Conservation (phyloP, 1,284 basidiomycete genomes). For the Rhodotorula sp. region DNA sequence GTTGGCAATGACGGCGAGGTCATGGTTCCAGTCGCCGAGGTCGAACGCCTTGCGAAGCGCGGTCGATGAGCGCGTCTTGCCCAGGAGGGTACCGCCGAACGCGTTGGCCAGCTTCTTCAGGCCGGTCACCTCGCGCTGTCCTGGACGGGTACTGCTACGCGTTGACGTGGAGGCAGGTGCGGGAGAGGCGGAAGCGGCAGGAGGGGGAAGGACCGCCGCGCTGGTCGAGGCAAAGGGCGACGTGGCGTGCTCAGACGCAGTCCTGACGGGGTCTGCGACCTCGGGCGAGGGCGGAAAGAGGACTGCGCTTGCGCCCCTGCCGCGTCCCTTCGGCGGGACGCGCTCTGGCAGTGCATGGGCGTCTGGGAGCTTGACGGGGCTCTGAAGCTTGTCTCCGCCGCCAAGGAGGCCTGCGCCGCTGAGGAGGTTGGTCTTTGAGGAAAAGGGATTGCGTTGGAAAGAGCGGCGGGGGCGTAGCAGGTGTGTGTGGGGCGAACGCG, state of each 20-base stretch:
- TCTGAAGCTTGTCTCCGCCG: conserved; percentile 10
- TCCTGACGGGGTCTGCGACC: background rate
- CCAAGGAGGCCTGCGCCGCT: background rate
- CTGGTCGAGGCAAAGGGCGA: background rate
- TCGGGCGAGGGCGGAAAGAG: conserved; percentile 16
- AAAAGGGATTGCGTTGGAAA: conserved; percentile 34
- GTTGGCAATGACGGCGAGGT: conserved; percentile 43
- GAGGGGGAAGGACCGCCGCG: background rate
- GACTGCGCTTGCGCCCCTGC: conserved; percentile 17
- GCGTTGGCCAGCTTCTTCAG: conserved; percentile 33
- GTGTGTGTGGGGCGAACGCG: conserved; percentile 22
- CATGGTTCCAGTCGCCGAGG: conserved; percentile 43
- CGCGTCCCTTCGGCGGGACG: background rate
- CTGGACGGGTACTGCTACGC: conserved; percentile 15
- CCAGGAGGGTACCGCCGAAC: conserved; percentile 14
- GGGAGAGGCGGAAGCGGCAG: background rate
- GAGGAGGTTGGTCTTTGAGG: conserved; percentile 31
- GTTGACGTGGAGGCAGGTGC: background rate
- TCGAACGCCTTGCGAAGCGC: conserved; percentile 44
- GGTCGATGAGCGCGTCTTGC: conserved; percentile 25
- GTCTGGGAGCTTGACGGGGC: conserved; percentile 28
- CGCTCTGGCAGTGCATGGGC: background rate
- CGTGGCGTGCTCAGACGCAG: background rate
- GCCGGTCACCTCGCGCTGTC: conserved; percentile 24
- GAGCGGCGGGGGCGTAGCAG: conserved; percentile 35